Percentiles rank a stretch among this genome's conserved stretches.
Conservation (phyloP, 345 rosid species). For the Lenwebbia sp. region DNA sequence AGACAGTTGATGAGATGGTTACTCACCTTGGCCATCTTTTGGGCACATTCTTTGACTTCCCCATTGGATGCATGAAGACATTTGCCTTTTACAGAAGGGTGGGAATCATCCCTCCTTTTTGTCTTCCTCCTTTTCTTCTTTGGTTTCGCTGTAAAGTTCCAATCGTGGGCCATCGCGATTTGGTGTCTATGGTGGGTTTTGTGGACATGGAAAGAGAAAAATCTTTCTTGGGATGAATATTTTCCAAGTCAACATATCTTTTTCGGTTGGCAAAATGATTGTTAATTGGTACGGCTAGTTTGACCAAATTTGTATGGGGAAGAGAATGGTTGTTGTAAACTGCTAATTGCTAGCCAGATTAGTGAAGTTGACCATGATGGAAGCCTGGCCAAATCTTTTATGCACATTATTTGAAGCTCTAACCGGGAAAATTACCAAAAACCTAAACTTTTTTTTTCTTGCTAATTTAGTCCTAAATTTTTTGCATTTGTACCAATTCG, state of each 20-base stretch:
- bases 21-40: not conserved
- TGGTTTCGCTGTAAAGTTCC: not conserved
- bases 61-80: constrained; percentile 12
- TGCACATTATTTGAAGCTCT: not conserved
- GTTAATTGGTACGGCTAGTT: not conserved
- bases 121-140: not conserved
- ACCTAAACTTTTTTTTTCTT: too few relatives aligned
- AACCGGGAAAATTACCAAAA: too few relatives aligned
- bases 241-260: not conserved
- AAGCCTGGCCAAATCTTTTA: not conserved
- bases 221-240: not conserved
- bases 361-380: not conserved
- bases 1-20: too few relatives aligned
- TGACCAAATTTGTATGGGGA: not conserved
- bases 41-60: constrained; percentile 20
- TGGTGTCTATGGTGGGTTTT: not conserved
- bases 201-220: not conserved
- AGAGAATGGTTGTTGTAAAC: not conserved
- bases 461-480: too few relatives aligned
- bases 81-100: not conserved
- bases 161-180: not conserved
- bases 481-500: too few relatives aligned
- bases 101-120: not conserved
- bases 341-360: not conserved
- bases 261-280: not conserved